Evolutionary conservation across 1,139 yeast species (phyloP).

Genomic region (Barnettozyma hawaiiensis): DNA sequence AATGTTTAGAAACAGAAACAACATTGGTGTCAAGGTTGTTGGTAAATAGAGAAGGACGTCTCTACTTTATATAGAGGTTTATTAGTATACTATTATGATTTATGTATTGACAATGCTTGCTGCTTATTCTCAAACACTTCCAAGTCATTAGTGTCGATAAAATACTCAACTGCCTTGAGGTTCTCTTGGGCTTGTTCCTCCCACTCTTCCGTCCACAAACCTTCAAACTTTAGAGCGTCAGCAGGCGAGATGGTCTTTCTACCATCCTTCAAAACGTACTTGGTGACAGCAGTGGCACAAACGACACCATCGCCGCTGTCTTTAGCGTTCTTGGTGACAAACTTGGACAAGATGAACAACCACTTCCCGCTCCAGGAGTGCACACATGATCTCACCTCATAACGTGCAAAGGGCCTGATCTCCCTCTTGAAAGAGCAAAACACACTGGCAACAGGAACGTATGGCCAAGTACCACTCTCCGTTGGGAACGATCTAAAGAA

Average conservation of each 20-base stretch:
- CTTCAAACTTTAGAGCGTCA: constrained; percentile 52
- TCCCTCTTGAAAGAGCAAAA: constrained; percentile 66
- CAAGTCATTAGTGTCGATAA: constrained; percentile 30
- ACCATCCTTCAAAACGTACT: constrained; percentile 73
- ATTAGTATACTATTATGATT: too few species aligned
- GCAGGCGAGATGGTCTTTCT: constrained; percentile 65
- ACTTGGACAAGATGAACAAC: constrained; percentile 67
- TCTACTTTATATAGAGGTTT: too few species aligned
- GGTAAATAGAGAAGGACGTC: constrained; percentile 13
- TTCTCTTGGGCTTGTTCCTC: constrained; percentile 37
- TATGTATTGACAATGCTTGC: too few species aligned
- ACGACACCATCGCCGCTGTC: constrained; percentile 37
- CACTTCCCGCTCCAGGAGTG: constrained; percentile 87
- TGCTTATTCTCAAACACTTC: constrained; percentile 26
- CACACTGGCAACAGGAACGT: constrained; percentile 73
- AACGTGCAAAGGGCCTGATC: constrained; percentile 59
- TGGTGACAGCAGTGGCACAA: constrained; percentile 60
- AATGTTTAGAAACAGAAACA: constrained; percentile 74
- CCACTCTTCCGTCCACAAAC: constrained; percentile 49
- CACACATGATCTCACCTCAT: constrained; percentile 51
- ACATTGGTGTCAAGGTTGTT: constrained; percentile 36
- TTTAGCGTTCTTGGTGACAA: constrained; percentile 40
- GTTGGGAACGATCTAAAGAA: constrained; percentile 39
- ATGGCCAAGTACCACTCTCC: constrained; percentile 50
- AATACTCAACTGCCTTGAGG: constrained; percentile 31